Base-by-base conservation (phyloP, 2,329 filamentous ascomycete genomes). In the Bretziella fagacearum region DNA sequence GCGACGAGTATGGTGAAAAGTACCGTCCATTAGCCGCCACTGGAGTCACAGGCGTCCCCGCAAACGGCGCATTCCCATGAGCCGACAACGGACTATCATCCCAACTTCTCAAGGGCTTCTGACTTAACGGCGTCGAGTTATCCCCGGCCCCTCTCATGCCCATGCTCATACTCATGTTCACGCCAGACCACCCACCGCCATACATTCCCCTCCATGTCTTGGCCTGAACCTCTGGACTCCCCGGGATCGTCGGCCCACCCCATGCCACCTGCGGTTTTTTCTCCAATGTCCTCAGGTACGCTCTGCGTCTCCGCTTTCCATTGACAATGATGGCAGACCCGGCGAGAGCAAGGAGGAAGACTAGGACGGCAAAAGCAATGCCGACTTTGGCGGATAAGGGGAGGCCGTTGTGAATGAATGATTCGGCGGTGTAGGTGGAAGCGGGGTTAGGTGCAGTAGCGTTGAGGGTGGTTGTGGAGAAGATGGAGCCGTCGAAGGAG, bases 351-450 rank as follows among this genome's bases (percentile, higher is more conserved):
- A 79, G 62, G 3, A 76, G 13, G 0, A 71, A 45, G 5, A 66
- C 62, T 0, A 78, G 53, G 0, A 63, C 67, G 4, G 67, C 74
- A 18, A 73, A 62, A 11, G 67, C 71, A 44, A 79, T 71, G 52
- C 74, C 76, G 0, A 77, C 72, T 47, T 74, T 72, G 10, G 65
- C 70, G 3, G 68, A 71, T 1, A 77, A 60, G 2, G 60, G 65
- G 6, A 79, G 56, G 0, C 70, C 63, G 0, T 69, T 67, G 0
- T 62, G 50, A 3, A 63, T 60, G 27, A 62, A 57, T 55, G 66
- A 65, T 25, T 63, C 57, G 0, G 63, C 60, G 33, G 63, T 52
- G n/a, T 67, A 57, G 0, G 60, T 59, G 6, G 63, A 59, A 0
- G 60, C 60, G 0, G 66, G 60, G 0, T 65, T 61, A 0, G 74